These are phyloP conservation scores for Mycena venus DNA, from an alignment of 768 basidiomycete species.

Conservation along the genomic window DNA sequence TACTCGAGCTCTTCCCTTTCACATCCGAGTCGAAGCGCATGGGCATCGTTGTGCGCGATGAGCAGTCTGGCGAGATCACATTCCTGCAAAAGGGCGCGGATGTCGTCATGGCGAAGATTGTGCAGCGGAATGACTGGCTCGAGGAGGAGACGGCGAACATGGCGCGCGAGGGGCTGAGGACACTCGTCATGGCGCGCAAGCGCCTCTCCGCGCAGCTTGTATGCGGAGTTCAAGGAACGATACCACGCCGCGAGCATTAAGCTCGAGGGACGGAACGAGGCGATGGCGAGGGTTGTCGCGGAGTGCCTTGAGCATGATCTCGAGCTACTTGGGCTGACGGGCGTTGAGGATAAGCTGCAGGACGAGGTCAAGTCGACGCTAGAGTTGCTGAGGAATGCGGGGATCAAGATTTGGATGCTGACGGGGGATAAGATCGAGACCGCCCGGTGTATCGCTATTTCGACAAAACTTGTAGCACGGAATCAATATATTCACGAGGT, in stretches of 20 bases:
- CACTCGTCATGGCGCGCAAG: slow-evolving; percentile 92
- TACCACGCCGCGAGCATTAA: slow-evolving; percentile 86
- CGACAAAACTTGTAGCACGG: slow-evolving; percentile 94
- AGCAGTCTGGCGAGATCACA: slow-evolving; percentile 78
- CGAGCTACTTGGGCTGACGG: slow-evolving; percentile 93
- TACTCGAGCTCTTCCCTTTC: slow-evolving; percentile 97
- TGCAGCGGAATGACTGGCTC: slow-evolving; percentile 97
- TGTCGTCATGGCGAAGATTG: slow-evolving; percentile 96
- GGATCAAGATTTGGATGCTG: slow-evolving; percentile 99
- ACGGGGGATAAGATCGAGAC: slow-evolving; percentile 99
- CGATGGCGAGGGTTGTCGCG: slow-evolving; percentile 80
- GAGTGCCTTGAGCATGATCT: slow-evolving; percentile 89
- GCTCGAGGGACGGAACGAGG: slow-evolving; percentile 85
- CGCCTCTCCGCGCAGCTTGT: slow-evolving; percentile 76
- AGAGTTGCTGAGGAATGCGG: slow-evolving; percentile 93
- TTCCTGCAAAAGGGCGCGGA: slow-evolving; percentile 99
- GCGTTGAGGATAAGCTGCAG: slow-evolving; percentile 99
- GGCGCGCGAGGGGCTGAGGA: slow-evolving; percentile 96
- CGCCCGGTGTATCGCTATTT: slow-evolving; percentile 97
- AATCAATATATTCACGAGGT: slow-evolving; percentile 99
- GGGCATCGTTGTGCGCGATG: slow-evolving; percentile 95
- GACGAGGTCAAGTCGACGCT: slow-evolving; percentile 96
- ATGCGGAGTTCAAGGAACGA: slow-evolving; percentile 76
- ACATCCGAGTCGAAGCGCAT: slow-evolving; percentile 99
- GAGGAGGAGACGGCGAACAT: slow-evolving; percentile 99